Conservation (phyloP, 2,329 filamentous ascomycete species). For the Chaetomium strumarium region DNA sequence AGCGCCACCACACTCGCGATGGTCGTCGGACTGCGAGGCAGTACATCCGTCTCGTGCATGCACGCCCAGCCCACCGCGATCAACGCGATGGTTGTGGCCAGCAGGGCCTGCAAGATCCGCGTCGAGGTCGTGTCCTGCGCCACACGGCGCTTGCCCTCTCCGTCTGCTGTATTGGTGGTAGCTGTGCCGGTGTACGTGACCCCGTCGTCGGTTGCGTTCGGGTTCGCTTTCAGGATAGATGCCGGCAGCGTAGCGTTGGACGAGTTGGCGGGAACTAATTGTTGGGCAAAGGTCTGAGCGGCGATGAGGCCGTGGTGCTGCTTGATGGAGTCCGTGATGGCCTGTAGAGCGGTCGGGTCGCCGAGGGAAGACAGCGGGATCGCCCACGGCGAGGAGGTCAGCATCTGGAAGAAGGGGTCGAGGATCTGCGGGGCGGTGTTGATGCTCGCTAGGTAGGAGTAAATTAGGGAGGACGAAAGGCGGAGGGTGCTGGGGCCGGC, state of each 20-base stretch:
- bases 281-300: neutral
- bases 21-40: neutral
- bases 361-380: neutral
- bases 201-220: neutral
- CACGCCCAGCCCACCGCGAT: neutral
- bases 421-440: neutral
- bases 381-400: conserved; percentile 1
- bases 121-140: neutral
- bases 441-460: neutral
- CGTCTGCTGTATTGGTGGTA: neutral
- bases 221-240: too few relatives aligned
- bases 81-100: neutral
- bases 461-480: neutral
- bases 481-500: neutral
- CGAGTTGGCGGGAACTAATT: neutral
- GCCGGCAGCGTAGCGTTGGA: conserved; percentile 1
- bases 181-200: neutral
- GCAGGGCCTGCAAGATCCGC: neutral
- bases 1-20: neutral
- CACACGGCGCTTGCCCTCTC: neutral
- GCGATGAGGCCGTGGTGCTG: conserved; percentile 1
- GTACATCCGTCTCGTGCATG: neutral
- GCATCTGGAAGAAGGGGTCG: neutral
- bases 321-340: neutral
- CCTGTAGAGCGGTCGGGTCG: neutral